A percentile compares a stretch with the other conserved stretches of the same genome.
Evolutionary conservation across 176 grass and related monocot genomes (phyloP).

Genomic region (Tillandsia fasciculata): DNA sequence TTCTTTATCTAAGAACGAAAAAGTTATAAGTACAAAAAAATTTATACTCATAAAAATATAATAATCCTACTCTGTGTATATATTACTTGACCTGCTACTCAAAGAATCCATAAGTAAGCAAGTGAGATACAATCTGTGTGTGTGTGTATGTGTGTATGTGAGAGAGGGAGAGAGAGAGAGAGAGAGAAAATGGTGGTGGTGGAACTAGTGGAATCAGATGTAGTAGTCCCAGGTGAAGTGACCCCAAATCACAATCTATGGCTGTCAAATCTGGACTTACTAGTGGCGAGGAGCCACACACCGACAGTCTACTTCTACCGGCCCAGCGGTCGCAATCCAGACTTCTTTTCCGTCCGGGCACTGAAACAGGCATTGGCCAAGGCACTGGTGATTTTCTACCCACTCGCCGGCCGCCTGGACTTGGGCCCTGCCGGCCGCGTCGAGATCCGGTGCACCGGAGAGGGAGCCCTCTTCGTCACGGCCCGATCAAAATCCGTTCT

Average conservation of each 20-base stretch:
- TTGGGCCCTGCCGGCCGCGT: conserved; percentile 9
- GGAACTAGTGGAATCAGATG: conserved; percentile 44
- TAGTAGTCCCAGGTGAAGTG: conserved; percentile 44
- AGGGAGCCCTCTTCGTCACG: conserved; percentile 48
- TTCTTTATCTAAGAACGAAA: too few relatives aligned
- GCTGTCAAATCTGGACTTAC: conserved; percentile 63
- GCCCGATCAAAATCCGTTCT: conserved; percentile 32
- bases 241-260: conserved; percentile 39
- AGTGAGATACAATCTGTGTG: background rate
- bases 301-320: conserved; percentile 59
- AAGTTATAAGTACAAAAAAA: too few relatives aligned
- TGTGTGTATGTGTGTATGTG: background rate
- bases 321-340: background rate
- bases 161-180: background rate
- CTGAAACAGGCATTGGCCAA: conserved; percentile 40
- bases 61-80: too few relatives aligned
- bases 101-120: background rate
- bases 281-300: conserved; percentile 37
- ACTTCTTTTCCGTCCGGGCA: conserved; percentile 38
- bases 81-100: too few relatives aligned
- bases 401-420: conserved; percentile 43
- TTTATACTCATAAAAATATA: too few relatives aligned
- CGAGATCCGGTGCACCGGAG: conserved; percentile 52
- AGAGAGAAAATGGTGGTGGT: conserved; percentile 2
- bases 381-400: conserved; percentile 56